Evolutionary conservation across 73 alveolate species (phyloP).

Genomic region (Paramecium biaurelia): DNA sequence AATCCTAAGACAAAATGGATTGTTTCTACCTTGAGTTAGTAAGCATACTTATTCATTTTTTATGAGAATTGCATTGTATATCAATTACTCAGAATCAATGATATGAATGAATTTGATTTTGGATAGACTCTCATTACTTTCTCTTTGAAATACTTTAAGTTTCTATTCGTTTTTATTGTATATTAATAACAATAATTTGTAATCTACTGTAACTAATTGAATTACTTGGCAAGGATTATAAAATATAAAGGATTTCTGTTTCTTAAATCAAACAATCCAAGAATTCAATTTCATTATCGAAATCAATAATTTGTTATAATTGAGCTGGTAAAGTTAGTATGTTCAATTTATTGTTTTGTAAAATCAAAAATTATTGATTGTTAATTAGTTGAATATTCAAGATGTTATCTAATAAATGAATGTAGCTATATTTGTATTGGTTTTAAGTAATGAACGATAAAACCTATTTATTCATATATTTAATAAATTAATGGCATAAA

Average conservation of each 20-base stretch:
- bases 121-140: neutral
- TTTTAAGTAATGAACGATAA: neutral
- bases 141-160: neutral
- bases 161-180: neutral
- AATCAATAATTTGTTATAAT: neutral
- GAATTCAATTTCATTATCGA: neutral
- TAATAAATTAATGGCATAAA: neutral
- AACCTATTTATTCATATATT: neutral
- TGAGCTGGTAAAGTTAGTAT: neutral
- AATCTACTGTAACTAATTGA: neutral
- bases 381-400: neutral
- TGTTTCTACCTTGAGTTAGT: constrained; percentile 19
- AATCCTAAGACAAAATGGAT: neutral
- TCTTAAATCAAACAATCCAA: neutral
- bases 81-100: neutral
- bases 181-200: neutral
- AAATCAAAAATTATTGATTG: neutral
- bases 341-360: neutral
- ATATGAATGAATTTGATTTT: neutral
- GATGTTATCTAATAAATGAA: neutral
- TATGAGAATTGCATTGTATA: neutral
- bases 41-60: neutral
- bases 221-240: neutral
- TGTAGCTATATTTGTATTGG: neutral
- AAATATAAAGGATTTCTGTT: neutral